These are phyloP conservation scores for Mycena albidolilacea DNA, from an alignment of 768 basidiomycete genomes.

Conservation along the genomic window DNA sequence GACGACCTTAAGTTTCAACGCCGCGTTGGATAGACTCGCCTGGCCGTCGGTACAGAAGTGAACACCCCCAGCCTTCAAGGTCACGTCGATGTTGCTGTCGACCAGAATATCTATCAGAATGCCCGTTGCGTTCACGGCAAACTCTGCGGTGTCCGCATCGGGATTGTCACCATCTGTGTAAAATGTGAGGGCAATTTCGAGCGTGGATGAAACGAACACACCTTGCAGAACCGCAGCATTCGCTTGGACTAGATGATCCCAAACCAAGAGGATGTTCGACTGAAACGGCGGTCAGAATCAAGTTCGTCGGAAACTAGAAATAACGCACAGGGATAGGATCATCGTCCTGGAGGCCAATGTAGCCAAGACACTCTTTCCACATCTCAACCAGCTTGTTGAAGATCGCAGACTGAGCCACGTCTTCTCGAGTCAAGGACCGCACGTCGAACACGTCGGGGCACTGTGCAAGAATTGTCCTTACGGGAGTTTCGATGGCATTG, in stretches of 20 bases:
- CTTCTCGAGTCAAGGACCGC: slow-evolving; percentile 69
- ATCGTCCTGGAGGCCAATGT: slow-evolving; percentile 62
- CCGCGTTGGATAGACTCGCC: slow-evolving; percentile 53
- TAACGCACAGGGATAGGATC: slow-evolving; percentile 65
- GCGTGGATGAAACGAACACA: slow-evolving; percentile 40
- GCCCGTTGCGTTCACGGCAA: slow-evolving; percentile 57
- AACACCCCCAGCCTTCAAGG: slow-evolving; percentile 43
- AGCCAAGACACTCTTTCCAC: slow-evolving; percentile 65
- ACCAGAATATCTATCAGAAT: slow-evolving; percentile 66
- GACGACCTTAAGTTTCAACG: slow-evolving; percentile 70
- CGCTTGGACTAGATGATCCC: slow-evolving; percentile 70
- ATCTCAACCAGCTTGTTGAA: slow-evolving; percentile 66
- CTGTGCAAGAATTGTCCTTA: slow-evolving; percentile 69
- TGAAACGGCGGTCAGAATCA: slow-evolving; percentile 10
- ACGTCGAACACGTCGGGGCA: slow-evolving; percentile 69
- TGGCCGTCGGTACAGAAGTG: slow-evolving; percentile 34
- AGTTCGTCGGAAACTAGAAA: neutral
- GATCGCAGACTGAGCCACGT: slow-evolving; percentile 68
- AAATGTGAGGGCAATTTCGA: slow-evolving; percentile 15
- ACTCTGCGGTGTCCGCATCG: slow-evolving; percentile 49
- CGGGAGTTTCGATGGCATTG: slow-evolving; percentile 58
- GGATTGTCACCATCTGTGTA: slow-evolving; percentile 61
- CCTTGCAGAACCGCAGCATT: slow-evolving; percentile 64
- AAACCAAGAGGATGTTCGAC: slow-evolving; percentile 63
- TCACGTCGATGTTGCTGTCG: slow-evolving; percentile 62